Evolutionary conservation across 2,329 filamentous ascomycete genomes (phyloP), one percentile per base, ranked within the genome.

Genomic region (Botrytis hyacinthi): DNA sequence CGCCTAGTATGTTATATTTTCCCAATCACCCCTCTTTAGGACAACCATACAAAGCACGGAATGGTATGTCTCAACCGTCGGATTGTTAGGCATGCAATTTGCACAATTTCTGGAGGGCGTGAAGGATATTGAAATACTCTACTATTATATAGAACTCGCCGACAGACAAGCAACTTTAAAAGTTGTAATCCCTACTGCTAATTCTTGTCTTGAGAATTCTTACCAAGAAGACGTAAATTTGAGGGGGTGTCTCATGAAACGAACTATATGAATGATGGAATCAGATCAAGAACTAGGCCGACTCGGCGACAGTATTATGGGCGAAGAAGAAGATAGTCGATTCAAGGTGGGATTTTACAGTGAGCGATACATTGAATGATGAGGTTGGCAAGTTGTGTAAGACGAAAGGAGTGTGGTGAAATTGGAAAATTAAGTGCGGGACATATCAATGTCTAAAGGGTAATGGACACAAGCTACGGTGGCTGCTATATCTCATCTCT

Each of bases 141-240:
- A 4, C 48, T 6, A 51, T 14, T n/a, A 2, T n/a, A 12, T 12
- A 51, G 26, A 12, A 0, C 26, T n/a, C 0, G 3, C 26, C 8
- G 9, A 60, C 32, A 12, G 4, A 22, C 9, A 26, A 37, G 29
- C 57, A 26, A 32, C 32, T 37, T 26, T 12, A 7, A 57, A 57
- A 57, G 51, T n/a, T 57, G 14, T 29, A n/a, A n/a, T 3, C 1
- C 5, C 0, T 40, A 14, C 2, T 37, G 20, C 20, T 1, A 20
- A 32, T 3, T n/a, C 20, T 22, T 40, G 2, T 40, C 10, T 37
- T 37, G 12, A 12, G 37, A 4, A 26, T 1, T 16, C 22, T 40
- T 22, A 16, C 3, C 4, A 10, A 3, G 32, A 16, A 37, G 57
- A 60, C 2, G 29, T 22, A 10, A 2, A 35, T 60, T 10, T 22